Percentiles rank a stretch among this genome's conserved stretches.
Evolutionary conservation across 2,329 filamentous ascomycete genomes (phyloP).

Genomic region (Trichoderma sp.): DNA sequence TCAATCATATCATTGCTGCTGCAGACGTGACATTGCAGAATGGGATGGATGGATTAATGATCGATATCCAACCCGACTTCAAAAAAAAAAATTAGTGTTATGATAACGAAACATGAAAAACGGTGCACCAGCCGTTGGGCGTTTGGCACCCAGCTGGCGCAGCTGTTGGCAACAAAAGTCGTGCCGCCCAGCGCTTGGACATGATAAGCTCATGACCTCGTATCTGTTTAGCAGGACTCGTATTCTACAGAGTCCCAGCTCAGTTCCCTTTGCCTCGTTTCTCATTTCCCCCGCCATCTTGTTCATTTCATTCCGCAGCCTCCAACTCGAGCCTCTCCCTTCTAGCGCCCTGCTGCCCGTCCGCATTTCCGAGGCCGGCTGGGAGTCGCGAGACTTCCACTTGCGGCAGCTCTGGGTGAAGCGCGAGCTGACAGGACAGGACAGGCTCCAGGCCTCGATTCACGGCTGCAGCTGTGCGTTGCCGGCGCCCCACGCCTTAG

Average conservation of each 20-base stretch:
- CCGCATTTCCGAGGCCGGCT: slow-evolving; percentile 6
- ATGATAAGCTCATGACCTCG: background rate
- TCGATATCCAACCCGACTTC: too few relatives aligned
- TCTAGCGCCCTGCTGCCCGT: background rate
- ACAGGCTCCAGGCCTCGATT: background rate
- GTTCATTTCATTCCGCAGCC: background rate
- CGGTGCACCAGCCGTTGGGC: too few relatives aligned
- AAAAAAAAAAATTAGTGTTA: background rate
- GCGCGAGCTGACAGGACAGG: background rate
- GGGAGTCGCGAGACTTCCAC: background rate
- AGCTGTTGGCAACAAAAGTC: background rate
- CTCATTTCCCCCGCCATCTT: background rate
- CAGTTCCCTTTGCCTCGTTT: background rate
- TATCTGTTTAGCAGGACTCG: background rate
- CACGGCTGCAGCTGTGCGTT: slow-evolving; percentile 2
- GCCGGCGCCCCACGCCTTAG: background rate
- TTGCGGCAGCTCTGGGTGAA: background rate
- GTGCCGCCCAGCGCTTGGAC: background rate
- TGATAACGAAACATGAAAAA: too few relatives aligned
- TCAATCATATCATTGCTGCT: too few relatives aligned
- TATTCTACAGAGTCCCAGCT: too few relatives aligned
- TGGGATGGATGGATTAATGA: too few relatives aligned
- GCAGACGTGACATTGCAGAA: too few relatives aligned
- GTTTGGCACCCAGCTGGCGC: too few relatives aligned
- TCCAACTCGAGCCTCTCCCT: background rate